A percentile compares a stretch with the other conserved stretches of the same genome.
Conservation (phyloP, 2,329 filamentous ascomycete species). For the Cyanodermella asteris region DNA sequence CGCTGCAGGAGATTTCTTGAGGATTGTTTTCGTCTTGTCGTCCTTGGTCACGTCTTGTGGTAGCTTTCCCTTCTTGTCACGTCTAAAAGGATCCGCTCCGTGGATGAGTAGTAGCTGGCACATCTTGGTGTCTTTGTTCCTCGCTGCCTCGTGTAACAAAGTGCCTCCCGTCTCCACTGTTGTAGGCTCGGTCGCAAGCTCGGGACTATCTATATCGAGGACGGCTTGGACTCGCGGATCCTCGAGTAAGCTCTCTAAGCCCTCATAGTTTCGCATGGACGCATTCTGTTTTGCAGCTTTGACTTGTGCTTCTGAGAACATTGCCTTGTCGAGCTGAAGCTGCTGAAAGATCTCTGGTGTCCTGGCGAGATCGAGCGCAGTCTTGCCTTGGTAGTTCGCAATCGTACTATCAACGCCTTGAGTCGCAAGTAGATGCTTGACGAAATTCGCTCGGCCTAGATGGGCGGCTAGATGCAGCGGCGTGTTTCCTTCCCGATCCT, state of each 20-base stretch:
- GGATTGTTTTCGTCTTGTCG: constrained; percentile 63
- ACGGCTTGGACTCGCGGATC: constrained; percentile 70
- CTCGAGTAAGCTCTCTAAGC: constrained; percentile 57
- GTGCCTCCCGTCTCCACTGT: constrained; percentile 75
- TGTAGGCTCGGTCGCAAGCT: constrained; percentile 59
- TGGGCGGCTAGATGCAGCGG: constrained; percentile 71
- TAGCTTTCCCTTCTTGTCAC: constrained; percentile 85
- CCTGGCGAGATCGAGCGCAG: constrained; percentile 70
- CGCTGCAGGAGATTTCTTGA: constrained; percentile 86
- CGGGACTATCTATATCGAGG: constrained; percentile 78
- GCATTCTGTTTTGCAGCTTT: constrained; percentile 68
- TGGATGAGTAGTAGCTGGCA: constrained; percentile 83
- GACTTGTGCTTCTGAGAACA: constrained; percentile 74
- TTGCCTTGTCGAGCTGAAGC: constrained; percentile 68
- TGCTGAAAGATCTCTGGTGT: constrained; percentile 92
- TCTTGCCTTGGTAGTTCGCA: constrained; percentile 62
- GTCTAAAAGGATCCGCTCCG: constrained; percentile 83
- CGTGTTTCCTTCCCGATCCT: constrained; percentile 86
- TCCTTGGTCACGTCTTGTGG: constrained; percentile 94
- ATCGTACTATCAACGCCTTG: constrained; percentile 72
- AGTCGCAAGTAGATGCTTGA: constrained; percentile 65
- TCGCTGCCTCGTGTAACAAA: constrained; percentile 76
- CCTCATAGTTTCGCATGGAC: constrained; percentile 48
- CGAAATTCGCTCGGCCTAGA: constrained; percentile 59
- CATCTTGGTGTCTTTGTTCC: constrained; percentile 65